Conservation (phyloP, 805 yeast genomes). For the Tetrapisispora nanseiensis region DNA sequence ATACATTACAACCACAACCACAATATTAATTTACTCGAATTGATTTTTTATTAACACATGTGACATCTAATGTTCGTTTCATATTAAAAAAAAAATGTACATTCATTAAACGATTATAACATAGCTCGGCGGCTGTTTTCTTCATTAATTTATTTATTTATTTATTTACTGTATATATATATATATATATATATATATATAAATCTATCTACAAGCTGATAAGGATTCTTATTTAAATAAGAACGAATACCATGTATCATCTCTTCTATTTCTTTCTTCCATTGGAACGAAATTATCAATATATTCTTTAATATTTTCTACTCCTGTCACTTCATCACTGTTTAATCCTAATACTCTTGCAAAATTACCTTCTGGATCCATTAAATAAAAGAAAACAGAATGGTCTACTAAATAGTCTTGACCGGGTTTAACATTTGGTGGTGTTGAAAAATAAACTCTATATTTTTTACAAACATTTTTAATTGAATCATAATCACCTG, state of each 20-base stretch:
- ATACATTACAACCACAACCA: too few species aligned
- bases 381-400: constrained; percentile 89
- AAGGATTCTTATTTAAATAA: constrained; percentile 15
- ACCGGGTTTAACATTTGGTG: constrained; percentile 86
- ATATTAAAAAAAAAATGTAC: too few species aligned
- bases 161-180: too few species aligned
- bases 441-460: constrained; percentile 96
- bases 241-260: constrained; percentile 44
- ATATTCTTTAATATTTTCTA: constrained; percentile 64
- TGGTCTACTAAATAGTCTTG: constrained; percentile 96
- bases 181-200: too few species aligned
- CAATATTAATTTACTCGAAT: too few species aligned
- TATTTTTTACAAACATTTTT: constrained; percentile 79
- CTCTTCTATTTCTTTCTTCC: constrained; percentile 54
- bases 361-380: constrained; percentile 97
- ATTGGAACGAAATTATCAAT: constrained; percentile 67
- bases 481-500: constrained; percentile 81
- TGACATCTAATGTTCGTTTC: too few species aligned
- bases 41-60: too few species aligned
- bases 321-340: constrained; percentile 69
- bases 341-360: constrained; percentile 93
- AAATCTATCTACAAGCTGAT: too few species aligned
- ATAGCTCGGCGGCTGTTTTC: too few species aligned
- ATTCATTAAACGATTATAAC: too few species aligned
- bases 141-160: too few species aligned